Conservation (phyloP, 352 stramenopile genomes). For the Globisporangium acanthophoron region DNA sequence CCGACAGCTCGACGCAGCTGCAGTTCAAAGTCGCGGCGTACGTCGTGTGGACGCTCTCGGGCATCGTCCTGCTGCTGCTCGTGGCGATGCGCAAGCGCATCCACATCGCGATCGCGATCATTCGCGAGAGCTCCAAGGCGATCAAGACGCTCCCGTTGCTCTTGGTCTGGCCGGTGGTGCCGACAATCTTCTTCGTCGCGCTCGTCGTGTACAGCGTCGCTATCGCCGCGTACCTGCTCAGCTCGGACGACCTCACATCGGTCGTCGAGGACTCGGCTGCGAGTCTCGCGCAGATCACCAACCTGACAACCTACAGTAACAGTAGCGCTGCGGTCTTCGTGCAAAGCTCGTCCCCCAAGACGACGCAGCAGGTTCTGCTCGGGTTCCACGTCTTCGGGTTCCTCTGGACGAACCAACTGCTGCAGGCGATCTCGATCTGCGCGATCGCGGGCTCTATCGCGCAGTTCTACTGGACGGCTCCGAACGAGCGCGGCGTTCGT, state of each 20-base stretch:
- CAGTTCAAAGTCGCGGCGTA: conserved; percentile 68
- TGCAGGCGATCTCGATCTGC: conserved; percentile 94
- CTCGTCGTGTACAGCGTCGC: conserved; percentile 54
- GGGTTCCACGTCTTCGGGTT: conserved; percentile 92
- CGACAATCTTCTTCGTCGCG: conserved; percentile 42
- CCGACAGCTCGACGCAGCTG: conserved; percentile 29
- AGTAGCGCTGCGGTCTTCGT: not conserved
- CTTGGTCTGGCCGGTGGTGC: conserved; percentile 54
- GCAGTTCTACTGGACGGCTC: conserved; percentile 91
- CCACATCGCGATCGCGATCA: conserved; percentile 63
- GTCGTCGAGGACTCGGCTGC: conserved; percentile 21
- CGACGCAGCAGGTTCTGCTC: conserved; percentile 48
- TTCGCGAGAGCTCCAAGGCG: conserved; percentile 58
- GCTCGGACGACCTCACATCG: conserved; percentile 38
- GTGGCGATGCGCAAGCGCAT: conserved; percentile 65
- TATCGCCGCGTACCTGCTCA: conserved; percentile 54
- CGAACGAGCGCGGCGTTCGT: conserved; percentile 25
- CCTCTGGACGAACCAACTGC: conserved; percentile 95
- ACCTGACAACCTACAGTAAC: conserved; percentile 34
- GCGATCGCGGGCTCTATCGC: conserved; percentile 88
- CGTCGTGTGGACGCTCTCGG: conserved; percentile 47
- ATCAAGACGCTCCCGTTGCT: conserved; percentile 57
- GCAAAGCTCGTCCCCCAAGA: conserved; percentile 28
- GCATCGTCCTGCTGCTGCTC: conserved; percentile 47
- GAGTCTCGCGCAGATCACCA: conserved; percentile 16